Base-by-base conservation (phyloP, 2,329 filamentous ascomycete species). In the Colletotrichum cereale region DNA sequence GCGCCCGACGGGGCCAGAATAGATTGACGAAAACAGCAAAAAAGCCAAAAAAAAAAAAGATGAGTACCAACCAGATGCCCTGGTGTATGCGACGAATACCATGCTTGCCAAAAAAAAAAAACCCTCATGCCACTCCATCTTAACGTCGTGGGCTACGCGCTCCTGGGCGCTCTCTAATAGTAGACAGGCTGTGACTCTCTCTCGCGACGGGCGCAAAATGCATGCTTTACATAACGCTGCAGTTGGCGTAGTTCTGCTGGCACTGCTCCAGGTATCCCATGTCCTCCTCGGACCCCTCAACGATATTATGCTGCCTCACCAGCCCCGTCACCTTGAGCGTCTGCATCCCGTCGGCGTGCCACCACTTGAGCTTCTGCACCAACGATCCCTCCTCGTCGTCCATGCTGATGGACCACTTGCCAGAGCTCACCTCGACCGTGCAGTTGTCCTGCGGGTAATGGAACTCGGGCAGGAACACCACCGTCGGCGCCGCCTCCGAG, bases 271-370 rank as follows among this genome's bases (percentile, higher is more conserved):
- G 82, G 80, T 97, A 98, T 0, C 93, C 92, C 31, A 90, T 89
- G 61, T 95, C 93, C 70, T 94, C 93, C 6, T 90, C 89, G 4
- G 87, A 87, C 2, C 88, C 90, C 53, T 86, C 82, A 4, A 84
- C 83, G 63, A 84, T 82, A 75, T 88, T 91, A 75, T 89, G 86
- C 75, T 86, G 91, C 76, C 92, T 88, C 76, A 92, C 90, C 26
- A 93, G 83, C 0, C 96, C 96, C 26, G 88, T 91, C 11, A 98
- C 87, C 73, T 88, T 92, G 66, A 99, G 86, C 58, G 84, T 90
- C 82, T 98, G 96, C 75, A 95, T 90, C 2, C 96, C 96, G 67
- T 92, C 91, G 1, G 89, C 90, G 82, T 99, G 95, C 95, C 96
- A 98, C 96, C 96, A 99, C 76, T 89, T 90, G 74, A 99, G 83